These are phyloP conservation scores for Goniomonas avonlea DNA, from an alignment of 78 protist genomes.

Conservation along the genomic window DNA sequence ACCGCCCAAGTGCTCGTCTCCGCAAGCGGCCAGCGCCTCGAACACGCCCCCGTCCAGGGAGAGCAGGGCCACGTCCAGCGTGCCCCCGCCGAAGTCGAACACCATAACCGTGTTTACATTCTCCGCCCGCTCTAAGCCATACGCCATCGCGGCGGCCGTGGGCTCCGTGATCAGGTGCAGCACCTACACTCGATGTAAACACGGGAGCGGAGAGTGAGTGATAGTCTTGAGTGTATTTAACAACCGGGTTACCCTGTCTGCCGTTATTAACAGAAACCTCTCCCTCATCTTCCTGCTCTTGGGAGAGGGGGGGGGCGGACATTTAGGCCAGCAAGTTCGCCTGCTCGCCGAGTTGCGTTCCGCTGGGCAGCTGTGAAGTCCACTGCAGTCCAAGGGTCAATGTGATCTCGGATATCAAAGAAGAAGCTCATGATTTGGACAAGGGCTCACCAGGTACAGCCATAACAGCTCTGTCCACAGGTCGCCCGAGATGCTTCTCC, in stretches of 20 bases:
- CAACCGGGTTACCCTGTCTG: too few relatives aligned
- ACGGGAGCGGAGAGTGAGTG: too few relatives aligned
- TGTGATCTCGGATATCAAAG: too few relatives aligned
- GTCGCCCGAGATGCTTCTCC: not conserved
- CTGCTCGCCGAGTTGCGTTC: not conserved
- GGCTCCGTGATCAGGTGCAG: not conserved
- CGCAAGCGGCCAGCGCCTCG: not conserved
- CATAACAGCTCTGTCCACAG: not conserved
- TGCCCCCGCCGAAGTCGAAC: conserved; percentile 2
- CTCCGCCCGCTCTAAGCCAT: not conserved
- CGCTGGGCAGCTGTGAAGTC: conserved; percentile 1
- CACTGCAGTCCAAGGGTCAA: too few relatives aligned
- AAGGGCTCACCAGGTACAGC: too few relatives aligned
- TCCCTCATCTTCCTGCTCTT: too few relatives aligned
- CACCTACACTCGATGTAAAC: too few relatives aligned
- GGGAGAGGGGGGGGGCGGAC: too few relatives aligned
- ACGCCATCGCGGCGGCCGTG: conserved; percentile 7
- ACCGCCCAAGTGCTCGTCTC: not conserved
- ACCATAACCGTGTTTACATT: not conserved
- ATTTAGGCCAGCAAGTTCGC: not conserved
- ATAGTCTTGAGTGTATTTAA: too few relatives aligned
- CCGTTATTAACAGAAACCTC: too few relatives aligned
- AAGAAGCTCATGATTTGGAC: too few relatives aligned
- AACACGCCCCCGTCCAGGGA: not conserved
- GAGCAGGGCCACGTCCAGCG: not conserved